phyloP scores from a whole-genome alignment of 1,284 basidiomycete genomes.

The Malassezia pachydermatis region DNA sequence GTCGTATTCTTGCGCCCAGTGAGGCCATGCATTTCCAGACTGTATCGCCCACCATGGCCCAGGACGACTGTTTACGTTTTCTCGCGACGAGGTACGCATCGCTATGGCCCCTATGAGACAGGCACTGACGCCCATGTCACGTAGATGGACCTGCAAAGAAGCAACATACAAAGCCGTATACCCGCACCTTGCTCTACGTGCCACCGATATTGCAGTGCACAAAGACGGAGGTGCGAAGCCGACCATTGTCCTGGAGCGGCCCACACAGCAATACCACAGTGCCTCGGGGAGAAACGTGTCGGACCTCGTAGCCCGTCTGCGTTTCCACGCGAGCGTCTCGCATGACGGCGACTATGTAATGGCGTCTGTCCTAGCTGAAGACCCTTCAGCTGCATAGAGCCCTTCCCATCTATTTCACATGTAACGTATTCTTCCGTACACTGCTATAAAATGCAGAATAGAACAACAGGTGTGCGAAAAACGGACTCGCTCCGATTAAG shows the following conservation, averaged over 20 bases:
- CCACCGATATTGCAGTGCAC: constrained; percentile 9
- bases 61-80: constrained; percentile 4
- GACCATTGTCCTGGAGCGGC: constrained; percentile 21
- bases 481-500: neutral
- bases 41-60: constrained; percentile 5
- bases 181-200: constrained; percentile 49
- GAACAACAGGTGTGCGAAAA: no score
- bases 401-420: no score
- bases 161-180: constrained; percentile 80
- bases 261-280: neutral
- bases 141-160: constrained; percentile 59
- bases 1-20: constrained; percentile 16
- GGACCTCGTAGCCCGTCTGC: constrained; percentile 16
- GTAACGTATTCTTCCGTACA: no score
- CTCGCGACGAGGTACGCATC: constrained; percentile 16
- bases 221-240: constrained; percentile 20
- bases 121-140: constrained; percentile 16
- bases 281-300: neutral
- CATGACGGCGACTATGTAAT: constrained; percentile 77
- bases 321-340: constrained; percentile 59
- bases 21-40: constrained; percentile 9
- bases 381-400: no score
- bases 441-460: no score
- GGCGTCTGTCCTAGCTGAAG: constrained; percentile 63
- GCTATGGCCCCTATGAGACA: neutral